Conservation (phyloP, 768 basidiomycete species). For the Daedaleopsis sinensis region DNA sequence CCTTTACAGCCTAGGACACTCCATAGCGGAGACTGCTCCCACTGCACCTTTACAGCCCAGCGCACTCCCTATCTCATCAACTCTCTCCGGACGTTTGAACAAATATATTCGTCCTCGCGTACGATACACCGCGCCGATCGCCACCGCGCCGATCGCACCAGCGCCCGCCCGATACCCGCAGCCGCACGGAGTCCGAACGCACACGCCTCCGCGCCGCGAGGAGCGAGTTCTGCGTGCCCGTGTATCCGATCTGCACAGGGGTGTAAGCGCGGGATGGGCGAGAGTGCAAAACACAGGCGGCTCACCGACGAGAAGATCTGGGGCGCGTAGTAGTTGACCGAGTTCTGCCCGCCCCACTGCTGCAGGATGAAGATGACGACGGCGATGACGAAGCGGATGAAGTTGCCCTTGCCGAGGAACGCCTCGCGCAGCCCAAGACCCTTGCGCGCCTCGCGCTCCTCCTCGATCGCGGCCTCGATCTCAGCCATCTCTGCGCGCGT, state of each 20-base stretch:
- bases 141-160: too few species aligned
- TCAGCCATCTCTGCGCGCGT: constrained; percentile 71
- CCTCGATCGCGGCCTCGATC: constrained; percentile 77
- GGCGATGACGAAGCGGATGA: constrained; percentile 83
- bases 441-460: constrained; percentile 67
- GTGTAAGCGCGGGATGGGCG: background rate
- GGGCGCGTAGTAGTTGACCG: constrained; percentile 74
- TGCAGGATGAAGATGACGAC: constrained; percentile 79
- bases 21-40: too few species aligned
- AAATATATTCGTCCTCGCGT: too few species aligned
- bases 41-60: too few species aligned
- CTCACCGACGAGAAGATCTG: constrained; percentile 70
- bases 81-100: too few species aligned
- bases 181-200: too few species aligned
- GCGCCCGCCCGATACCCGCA: too few species aligned
- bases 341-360: constrained; percentile 86
- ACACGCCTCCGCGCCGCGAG: too few species aligned
- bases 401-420: constrained; percentile 82
- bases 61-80: too few species aligned
- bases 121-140: too few species aligned
- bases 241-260: constrained; percentile 61
- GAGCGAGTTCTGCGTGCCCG: constrained; percentile 57
- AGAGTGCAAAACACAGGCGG: constrained; percentile 2
- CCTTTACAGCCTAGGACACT: too few species aligned
- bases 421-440: constrained; percentile 68